Evolutionary conservation across 257 asterid genomes (phyloP), one percentile per base, ranked within the genome.

Genomic region (Handroanthus guayacan): DNA sequence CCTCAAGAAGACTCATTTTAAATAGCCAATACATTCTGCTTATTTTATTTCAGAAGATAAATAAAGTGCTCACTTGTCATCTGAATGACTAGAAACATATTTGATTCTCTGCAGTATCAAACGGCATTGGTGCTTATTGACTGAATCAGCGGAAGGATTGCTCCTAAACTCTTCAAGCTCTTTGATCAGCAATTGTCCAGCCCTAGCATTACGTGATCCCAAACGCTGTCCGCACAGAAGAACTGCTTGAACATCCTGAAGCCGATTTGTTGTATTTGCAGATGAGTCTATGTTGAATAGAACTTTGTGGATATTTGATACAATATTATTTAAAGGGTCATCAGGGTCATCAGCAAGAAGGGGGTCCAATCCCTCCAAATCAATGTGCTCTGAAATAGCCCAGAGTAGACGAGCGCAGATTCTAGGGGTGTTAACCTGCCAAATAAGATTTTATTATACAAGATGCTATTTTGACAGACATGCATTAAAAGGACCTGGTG

Each of bases 321-420:
- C 66, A 61, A 94, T 83, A 67, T 91, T 94, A 78, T 94, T 94
- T 70, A 94, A 85, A 37, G 96, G 85, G 78, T 94, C 98, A 76
- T 94, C 97, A 3, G 98, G 98, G 76, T 94, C 98, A 86, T 94
- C 98, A 82, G 97, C 89, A 67, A 94, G 91, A 76, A 94, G 97
- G 16, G 98, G 98, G 80, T 94, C 98, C 85, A 94, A 78, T 68
- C 98, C 98, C 84, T 94, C 98, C 73, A 94, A 83, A 89, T 94
- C 94, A 76, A 94, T 90, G 83, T 94, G 98, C 84, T 94, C 98
- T 3, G 98, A 78, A 75, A 94, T 87, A 62, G 97, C 92, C 97
- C 96, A 94, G 39, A 94, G 78, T 79, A 94, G 84, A 71, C 98
- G 96, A 45, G 91, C 91, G 55, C 86, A 80, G 70, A 91, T 80